These are phyloP conservation scores for Puccinia coronata DNA, from an alignment of 1,284 basidiomycete genomes.

Conservation along the genomic window DNA sequence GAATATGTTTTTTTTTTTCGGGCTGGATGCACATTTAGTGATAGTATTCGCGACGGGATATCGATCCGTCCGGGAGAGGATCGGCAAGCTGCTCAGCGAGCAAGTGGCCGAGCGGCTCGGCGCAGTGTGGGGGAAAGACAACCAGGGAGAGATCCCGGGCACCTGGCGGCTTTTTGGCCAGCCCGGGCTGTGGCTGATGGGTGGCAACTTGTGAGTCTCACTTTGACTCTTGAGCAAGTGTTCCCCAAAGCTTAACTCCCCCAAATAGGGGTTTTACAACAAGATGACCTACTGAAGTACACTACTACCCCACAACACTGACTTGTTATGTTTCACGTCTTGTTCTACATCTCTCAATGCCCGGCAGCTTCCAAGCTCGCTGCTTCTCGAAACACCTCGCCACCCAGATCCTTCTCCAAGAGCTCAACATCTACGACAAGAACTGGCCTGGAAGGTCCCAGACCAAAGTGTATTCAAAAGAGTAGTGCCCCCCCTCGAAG, in stretches of 20 bases:
- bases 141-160: slow-evolving; percentile 65
- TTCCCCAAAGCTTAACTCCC: too few relatives aligned
- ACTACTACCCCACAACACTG: too few relatives aligned
- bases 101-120: slow-evolving; percentile 63
- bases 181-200: slow-evolving; percentile 39
- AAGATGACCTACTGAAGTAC: too few relatives aligned
- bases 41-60: slow-evolving; percentile 53
- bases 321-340: background rate
- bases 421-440: slow-evolving; percentile 33
- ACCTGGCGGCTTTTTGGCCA: slow-evolving; percentile 45
- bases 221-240: background rate
- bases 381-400: slow-evolving; percentile 39
- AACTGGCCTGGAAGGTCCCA: slow-evolving; percentile 26
- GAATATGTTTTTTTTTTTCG: background rate
- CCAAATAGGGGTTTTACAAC: too few relatives aligned
- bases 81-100: slow-evolving; percentile 62
- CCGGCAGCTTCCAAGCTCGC: slow-evolving; percentile 3
- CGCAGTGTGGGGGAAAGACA: slow-evolving; percentile 66
- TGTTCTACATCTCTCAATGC: background rate
- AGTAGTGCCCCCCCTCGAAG: background rate
- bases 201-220: slow-evolving; percentile 42
- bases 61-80: slow-evolving; percentile 54
- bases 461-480: background rate
- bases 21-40: background rate
- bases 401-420: slow-evolving; percentile 35